These are phyloP conservation scores for Hyparrhenia diplandra DNA, from an alignment of 176 grass and related monocot genomes.

Conservation along the genomic window DNA sequence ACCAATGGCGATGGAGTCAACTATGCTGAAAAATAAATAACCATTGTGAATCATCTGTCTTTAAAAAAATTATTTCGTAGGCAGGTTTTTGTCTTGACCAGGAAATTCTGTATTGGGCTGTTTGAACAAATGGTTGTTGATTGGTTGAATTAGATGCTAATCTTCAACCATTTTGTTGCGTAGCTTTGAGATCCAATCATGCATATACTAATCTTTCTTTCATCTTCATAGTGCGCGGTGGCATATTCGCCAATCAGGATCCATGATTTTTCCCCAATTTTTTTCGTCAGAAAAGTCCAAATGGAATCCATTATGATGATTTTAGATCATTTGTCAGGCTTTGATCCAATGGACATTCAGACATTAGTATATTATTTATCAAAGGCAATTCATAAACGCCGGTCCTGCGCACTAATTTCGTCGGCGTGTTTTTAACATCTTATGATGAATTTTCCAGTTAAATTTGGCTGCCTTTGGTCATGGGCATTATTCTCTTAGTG, in stretches of 20 bases:
- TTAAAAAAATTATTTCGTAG: no score
- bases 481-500: neutral
- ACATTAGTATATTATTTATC: conserved; percentile 5
- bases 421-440: neutral
- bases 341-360: neutral
- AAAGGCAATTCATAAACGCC: conserved; percentile 24
- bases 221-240: conserved; percentile 19
- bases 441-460: neutral
- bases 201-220: no score
- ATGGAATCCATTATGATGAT: conserved; percentile 19
- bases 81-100: no score
- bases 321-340: conserved; percentile 14
- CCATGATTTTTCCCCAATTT: neutral
- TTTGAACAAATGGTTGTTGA: no score
- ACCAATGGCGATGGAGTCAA: no score
- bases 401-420: neutral
- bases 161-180: no score
- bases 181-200: no score
- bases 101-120: no score
- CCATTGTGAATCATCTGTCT: no score
- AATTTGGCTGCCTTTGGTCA: no score
- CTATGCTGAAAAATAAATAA: no score
- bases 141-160: no score
- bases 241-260: conserved; percentile 14
- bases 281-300: neutral